These are phyloP conservation scores for Paradendryphiella salina DNA, from an alignment of 2,329 filamentous ascomycete species.

Conservation along the genomic window DNA sequence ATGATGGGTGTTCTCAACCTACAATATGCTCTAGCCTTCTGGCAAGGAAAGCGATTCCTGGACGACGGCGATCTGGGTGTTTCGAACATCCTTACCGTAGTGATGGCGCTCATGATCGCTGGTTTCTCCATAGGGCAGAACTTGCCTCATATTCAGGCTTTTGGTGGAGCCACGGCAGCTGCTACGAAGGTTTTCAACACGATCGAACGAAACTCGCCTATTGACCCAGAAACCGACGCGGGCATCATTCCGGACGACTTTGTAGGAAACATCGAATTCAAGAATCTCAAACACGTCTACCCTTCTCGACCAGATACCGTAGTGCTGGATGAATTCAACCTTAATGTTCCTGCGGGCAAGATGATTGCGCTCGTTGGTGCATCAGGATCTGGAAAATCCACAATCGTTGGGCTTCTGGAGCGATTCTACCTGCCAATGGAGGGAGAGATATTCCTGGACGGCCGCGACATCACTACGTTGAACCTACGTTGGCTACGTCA, in stretches of 20 bases:
- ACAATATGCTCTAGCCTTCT: slow-evolving; percentile 59
- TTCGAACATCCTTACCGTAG: slow-evolving; percentile 75
- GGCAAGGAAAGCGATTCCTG: slow-evolving; percentile 62
- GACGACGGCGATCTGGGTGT: slow-evolving; percentile 60
- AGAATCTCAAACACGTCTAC: slow-evolving; percentile 88
- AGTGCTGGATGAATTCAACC: slow-evolving; percentile 81
- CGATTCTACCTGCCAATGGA: slow-evolving; percentile 90
- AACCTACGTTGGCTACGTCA: slow-evolving; percentile 91
- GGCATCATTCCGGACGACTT: slow-evolving; percentile 75
- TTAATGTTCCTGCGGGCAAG: slow-evolving; percentile 84
- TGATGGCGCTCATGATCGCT: slow-evolving; percentile 90
- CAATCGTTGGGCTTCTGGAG: slow-evolving; percentile 89
- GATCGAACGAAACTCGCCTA: slow-evolving; percentile 83
- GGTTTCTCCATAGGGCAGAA: slow-evolving; percentile 80
- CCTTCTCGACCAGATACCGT: slow-evolving; percentile 88
- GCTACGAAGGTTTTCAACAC: slow-evolving; percentile 91
- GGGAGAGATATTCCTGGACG: slow-evolving; percentile 79
- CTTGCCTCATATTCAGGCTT: slow-evolving; percentile 78
- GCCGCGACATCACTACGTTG: slow-evolving; percentile 74
- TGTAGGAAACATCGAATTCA: slow-evolving; percentile 77
- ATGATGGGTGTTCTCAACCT: slow-evolving; percentile 85
- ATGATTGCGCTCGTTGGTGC: slow-evolving; percentile 91
- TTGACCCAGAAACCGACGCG: slow-evolving; percentile 72
- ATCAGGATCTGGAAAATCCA: slow-evolving; percentile 92
- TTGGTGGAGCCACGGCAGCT: slow-evolving; percentile 79